Evolutionary conservation across 1,284 basidiomycete genomes (phyloP).

Genomic region (Phaffia rhodozyma): DNA sequence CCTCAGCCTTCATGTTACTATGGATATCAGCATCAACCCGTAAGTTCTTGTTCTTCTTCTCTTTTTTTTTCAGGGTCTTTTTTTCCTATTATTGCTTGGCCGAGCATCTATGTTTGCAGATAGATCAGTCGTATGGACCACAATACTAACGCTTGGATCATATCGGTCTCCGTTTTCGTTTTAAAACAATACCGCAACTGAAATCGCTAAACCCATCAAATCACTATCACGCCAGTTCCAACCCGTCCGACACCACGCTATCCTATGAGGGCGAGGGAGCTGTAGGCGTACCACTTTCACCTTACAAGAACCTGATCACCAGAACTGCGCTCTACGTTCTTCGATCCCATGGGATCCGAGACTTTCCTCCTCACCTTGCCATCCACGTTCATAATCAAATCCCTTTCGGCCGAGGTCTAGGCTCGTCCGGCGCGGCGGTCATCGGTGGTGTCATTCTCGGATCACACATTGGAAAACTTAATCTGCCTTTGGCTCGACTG

Average conservation of each 20-base stretch:
- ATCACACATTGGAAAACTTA: conserved; percentile 63
- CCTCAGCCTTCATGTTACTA: conserved; percentile 71
- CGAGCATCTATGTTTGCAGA: no score
- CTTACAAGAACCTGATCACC: conserved; percentile 96
- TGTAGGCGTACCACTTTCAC: conserved; percentile 78
- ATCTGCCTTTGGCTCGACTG: conserved; percentile 57
- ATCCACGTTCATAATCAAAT: conserved; percentile 86
- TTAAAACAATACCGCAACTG: no score
- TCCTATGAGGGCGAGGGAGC: conserved; percentile 77
- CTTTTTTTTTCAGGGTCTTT: conserved; percentile 21
- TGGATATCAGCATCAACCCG: conserved; percentile 48
- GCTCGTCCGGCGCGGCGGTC: conserved; percentile 94
- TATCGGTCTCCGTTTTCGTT: no score
- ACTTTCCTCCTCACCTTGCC: conserved; percentile 59
- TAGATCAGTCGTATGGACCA: no score
- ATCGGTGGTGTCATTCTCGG: conserved; percentile 90
- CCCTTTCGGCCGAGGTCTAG: conserved; percentile 92
- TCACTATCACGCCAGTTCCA: conserved; percentile 6
- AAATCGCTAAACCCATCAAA: not conserved
- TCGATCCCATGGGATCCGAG: conserved; percentile 61
- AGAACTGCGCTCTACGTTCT: conserved; percentile 95
- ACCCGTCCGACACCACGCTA: conserved; percentile 13
- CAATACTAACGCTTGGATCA: no score
- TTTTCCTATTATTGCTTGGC: not conserved
- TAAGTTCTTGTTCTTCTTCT: conserved; percentile 10